Evolutionary conservation across 768 basidiomycete genomes (phyloP).

Genomic region (Pisolithus tinctorius): DNA sequence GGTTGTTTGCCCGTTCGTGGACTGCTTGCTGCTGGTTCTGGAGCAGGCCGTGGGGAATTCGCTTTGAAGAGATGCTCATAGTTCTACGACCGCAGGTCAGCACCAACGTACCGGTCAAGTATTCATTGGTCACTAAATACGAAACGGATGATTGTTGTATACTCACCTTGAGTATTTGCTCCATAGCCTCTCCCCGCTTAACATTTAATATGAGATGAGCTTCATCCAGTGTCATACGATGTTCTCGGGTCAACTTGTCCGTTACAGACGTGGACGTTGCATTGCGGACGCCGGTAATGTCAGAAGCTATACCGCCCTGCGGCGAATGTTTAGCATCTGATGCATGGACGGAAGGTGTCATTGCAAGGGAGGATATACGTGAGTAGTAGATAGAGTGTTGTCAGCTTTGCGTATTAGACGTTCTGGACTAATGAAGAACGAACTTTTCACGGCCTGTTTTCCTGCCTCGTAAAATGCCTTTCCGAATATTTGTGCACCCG

Average conservation of each 20-base stretch:
- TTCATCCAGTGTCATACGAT: conserved; percentile 93
- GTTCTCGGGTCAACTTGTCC: conserved; percentile 76
- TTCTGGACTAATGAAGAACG: conserved; percentile 19
- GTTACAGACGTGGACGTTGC: conserved; percentile 71
- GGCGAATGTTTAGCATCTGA: conserved; percentile 82
- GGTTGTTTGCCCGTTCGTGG: conserved; percentile 35
- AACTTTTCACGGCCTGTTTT: conserved; percentile 89
- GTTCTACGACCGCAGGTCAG: conserved; percentile 44
- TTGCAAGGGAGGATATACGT: neutral
- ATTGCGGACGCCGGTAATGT: conserved; percentile 66
- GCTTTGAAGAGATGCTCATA: conserved; percentile 92
- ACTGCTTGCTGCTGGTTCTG: conserved; percentile 37
- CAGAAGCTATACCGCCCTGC: conserved; percentile 58
- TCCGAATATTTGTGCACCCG: conserved; percentile 77
- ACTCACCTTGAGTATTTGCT: conserved; percentile 66
- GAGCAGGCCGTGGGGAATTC: conserved; percentile 65
- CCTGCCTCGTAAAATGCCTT: conserved; percentile 90
- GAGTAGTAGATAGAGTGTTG: neutral
- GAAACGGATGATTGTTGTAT: neutral
- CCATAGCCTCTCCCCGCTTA: conserved; percentile 65
- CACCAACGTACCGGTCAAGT: neutral
- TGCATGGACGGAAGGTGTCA: neutral
- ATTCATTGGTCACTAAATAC: neutral
- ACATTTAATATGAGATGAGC: conserved; percentile 88
- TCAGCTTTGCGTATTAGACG: neutral